Conservation (phyloP, 148 eudicot species). For the Rhododendron simsii region DNA sequence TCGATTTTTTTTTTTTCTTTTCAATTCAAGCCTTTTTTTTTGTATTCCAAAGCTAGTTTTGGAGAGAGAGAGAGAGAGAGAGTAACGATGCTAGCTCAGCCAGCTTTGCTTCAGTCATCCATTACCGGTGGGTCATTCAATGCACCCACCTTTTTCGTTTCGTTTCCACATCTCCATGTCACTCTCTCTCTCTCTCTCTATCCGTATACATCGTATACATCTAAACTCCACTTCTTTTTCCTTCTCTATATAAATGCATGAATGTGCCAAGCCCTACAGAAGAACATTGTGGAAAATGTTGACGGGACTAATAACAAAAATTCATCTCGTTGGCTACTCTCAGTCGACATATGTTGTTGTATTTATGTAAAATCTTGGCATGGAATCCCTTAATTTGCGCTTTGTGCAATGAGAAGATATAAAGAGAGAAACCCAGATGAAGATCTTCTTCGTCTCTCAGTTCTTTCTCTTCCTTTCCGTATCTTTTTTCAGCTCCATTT, state of each 20-base stretch:
- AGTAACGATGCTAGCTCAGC: not conserved
- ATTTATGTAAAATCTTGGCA: conserved; percentile 3
- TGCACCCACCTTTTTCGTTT: conserved; percentile 6
- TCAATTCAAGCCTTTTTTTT: too few species aligned
- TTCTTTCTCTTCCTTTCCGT: not conserved
- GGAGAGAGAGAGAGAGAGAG: not conserved
- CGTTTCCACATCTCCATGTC: not conserved
- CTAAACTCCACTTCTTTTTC: not conserved
- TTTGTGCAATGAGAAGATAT: conserved; percentile 8
- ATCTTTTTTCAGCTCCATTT: conserved; percentile 7
- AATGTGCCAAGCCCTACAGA: not conserved
- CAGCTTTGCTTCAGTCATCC: conserved; percentile 5
- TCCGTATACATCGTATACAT: not conserved
- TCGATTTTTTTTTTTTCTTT: too few species aligned
- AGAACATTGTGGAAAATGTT: not conserved
- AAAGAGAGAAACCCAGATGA: conserved; percentile 7
- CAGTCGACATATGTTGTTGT: not conserved
- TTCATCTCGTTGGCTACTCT: not conserved
- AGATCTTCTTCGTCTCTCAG: conserved; percentile 1
- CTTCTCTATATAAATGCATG: not conserved
- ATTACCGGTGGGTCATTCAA: not conserved
- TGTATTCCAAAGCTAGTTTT: too few species aligned
- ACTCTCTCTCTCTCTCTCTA: conserved; percentile 8
- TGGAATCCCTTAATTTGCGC: conserved; percentile 16
- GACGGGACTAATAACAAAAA: not conserved